Conservation (phyloP, 2,329 filamentous ascomycete species). For the Amesomyces nigricolor region DNA sequence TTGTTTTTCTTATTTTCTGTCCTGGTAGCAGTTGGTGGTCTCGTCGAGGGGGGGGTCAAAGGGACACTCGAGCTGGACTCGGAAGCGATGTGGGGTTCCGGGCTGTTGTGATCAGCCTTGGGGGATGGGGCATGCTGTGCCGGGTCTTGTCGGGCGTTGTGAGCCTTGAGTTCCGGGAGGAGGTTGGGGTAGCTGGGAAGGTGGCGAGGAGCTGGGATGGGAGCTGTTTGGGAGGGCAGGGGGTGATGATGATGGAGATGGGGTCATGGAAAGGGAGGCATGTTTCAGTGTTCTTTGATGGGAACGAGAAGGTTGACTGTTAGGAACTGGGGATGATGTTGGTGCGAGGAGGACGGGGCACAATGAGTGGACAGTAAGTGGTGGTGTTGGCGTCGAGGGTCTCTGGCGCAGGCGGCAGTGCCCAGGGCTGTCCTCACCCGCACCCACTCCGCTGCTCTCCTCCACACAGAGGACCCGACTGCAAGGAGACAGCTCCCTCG, state of each 20-base stretch:
- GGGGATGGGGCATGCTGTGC: constrained; percentile 6
- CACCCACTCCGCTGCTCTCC: constrained; percentile 11
- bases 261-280: background rate
- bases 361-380: background rate
- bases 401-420: constrained; percentile 17
- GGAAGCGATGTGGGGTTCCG: constrained; percentile 20
- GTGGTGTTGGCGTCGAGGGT: constrained; percentile 15
- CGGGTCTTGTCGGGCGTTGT: constrained; percentile 1
- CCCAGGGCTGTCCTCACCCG: background rate
- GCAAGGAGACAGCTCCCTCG: constrained; percentile 16
- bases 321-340: background rate
- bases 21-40: background rate
- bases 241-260: background rate
- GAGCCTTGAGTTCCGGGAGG: background rate
- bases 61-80: constrained; percentile 19
- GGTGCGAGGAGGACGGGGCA: background rate
- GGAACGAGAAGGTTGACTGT: too few species aligned
- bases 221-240: background rate
- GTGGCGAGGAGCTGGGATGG: background rate
- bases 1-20: background rate
- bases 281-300: background rate
- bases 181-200: background rate
- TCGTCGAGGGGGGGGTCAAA: background rate
- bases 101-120: constrained; percentile 16
- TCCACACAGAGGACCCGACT: background rate